Base-by-base conservation (phyloP, 2,329 filamentous ascomycete species). In the Alternaria metachromatica region DNA sequence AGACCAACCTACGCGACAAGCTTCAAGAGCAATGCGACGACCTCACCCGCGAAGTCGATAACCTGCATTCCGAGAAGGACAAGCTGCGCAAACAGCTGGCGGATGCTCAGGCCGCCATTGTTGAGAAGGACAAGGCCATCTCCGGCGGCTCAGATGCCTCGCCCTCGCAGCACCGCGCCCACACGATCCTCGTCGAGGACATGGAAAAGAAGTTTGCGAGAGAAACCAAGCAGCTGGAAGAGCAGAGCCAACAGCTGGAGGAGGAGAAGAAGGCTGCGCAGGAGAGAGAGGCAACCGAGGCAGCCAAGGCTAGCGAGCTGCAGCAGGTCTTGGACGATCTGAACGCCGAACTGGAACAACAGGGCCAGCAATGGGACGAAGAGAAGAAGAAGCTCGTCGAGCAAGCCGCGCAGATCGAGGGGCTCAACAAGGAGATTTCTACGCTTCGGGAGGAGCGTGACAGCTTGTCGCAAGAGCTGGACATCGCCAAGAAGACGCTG, bases 11-110 rank as follows among this genome's bases (percentile, higher is more conserved):
- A n/a, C 73, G 78, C 55, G 78, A 80, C 55, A 66, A 75, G 66
- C 70, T 80, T 50, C 77, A 79, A 62, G 76, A 79, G 62, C 69
- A 78, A 58, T 72, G 72, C 66, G 71, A 79, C 55, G 75, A 78
- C 56, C 72, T 79, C 54, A 72, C 45, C 44, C 68, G 68, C 8
- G 74, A 80, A 57, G 70, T 78, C 8, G 74, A 77, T 28, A 75
- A 74, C 5, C 67, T 80, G 26, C 73, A 76, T 12, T 54, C 68
- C 3, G 77, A 78, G 50, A 75, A 72, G 56, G 67, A 65, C 3
- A 78, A 71, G 63, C 68, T 80, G 45, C 77, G 71, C 63, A 73
- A 73, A 54, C 73, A 76, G 60, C 54, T 80, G 60, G 70, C 70
- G 15, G 76, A 78, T 11, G 73, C 74, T 8, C 72, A 78, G 48